Evolutionary conservation across 176 grass and related monocot genomes (phyloP).

Genomic region (Phoenix dactylifera): DNA sequence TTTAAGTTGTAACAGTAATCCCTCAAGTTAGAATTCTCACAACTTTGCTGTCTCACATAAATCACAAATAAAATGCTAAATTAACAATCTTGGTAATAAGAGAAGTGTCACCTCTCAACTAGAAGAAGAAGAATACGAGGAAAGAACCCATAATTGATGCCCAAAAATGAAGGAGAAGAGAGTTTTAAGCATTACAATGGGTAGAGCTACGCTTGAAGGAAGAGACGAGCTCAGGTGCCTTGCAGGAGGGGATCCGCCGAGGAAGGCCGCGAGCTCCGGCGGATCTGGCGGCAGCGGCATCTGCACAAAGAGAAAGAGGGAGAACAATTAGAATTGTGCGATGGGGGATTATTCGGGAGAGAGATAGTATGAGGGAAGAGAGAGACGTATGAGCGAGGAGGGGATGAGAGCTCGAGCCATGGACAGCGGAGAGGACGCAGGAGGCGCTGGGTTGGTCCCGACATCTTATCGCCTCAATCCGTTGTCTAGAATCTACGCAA

Average conservation of each 20-base stretch:
- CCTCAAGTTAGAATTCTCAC: no score
- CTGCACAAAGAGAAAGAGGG: no score
- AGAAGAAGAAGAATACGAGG: no score
- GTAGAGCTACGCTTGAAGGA: constrained; percentile 12
- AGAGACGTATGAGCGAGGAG: background rate
- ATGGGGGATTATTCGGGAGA: no score
- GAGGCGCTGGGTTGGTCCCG: background rate
- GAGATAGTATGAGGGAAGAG: background rate
- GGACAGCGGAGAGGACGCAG: background rate
- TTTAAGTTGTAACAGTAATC: no score
- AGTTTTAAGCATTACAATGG: constrained; percentile 4
- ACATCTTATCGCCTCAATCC: no score
- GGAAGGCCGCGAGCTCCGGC: no score
- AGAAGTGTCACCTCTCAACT: background rate
- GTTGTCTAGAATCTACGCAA: no score
- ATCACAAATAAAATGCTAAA: background rate
- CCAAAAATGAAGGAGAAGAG: background rate
- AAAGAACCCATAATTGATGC: background rate
- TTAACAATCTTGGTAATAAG: background rate
- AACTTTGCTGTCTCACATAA: no score
- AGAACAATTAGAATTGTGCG: no score
- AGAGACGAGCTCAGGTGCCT: constrained; percentile 4
- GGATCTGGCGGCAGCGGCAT: no score
- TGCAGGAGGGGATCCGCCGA: background rate
- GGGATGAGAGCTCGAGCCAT: background rate